These are phyloP conservation scores for Brettanomyces nanus DNA, from an alignment of 805 yeast genomes.

Conservation along the genomic window DNA sequence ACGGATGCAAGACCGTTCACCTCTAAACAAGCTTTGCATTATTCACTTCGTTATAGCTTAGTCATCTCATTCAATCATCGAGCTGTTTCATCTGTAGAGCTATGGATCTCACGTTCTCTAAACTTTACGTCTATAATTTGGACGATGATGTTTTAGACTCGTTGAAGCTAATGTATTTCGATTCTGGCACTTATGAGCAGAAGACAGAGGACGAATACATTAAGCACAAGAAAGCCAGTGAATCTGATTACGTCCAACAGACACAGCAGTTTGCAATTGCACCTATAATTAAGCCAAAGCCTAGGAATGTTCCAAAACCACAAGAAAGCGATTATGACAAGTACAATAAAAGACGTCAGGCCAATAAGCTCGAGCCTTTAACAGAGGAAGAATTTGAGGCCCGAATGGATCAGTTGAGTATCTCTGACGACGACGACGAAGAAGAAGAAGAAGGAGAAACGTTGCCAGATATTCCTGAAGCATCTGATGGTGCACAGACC, in stretches of 20 bases:
- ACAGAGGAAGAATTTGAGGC: conserved; percentile 53
- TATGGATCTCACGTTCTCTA: conserved; percentile 15
- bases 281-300: conserved; percentile 10
- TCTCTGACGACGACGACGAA: conserved; percentile 42
- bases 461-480: not conserved
- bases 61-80: too few relatives aligned
- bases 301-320: conserved; percentile 1
- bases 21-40: too few relatives aligned
- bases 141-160: conserved; percentile 33
- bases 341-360: conserved; percentile 46
- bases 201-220: conserved; percentile 14
- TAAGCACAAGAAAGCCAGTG: conserved; percentile 7
- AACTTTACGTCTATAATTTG: conserved; percentile 43
- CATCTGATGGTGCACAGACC: conserved; percentile 20
- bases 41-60: too few relatives aligned
- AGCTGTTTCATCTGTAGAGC: not conserved
- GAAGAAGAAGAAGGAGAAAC: conserved; percentile 10
- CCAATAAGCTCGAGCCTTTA: conserved; percentile 37
- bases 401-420: conserved; percentile 42
- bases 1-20: too few relatives aligned
- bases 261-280: not conserved
- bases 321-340: conserved; percentile 13
- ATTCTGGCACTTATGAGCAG: conserved; percentile 34
- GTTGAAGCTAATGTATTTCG: conserved; percentile 47
- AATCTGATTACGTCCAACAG: not conserved